Base-by-base conservation (phyloP, 192 early-diverging fungal species). In the Coemansia sp. region DNA sequence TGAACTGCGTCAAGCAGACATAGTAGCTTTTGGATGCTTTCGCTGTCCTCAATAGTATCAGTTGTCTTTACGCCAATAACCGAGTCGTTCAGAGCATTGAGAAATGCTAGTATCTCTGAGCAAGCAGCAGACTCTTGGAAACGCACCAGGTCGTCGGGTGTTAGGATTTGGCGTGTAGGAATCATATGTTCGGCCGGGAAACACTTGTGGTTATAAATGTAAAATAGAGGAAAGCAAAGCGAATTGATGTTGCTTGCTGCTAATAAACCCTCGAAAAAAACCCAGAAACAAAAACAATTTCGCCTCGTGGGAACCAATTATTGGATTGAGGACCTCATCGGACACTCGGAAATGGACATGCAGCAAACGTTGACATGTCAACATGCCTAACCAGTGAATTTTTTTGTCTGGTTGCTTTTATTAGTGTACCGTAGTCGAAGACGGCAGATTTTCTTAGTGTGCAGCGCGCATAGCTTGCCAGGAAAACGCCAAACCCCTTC, bases 111-210 rank as follows among this genome's bases (percentile, higher is more conserved):
- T 46, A 90, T 81, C n/a, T 84, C 86, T 9, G 68, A 64, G 75
- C 91, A 90, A 17, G 90, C 86, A 2, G 82, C 46, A 4, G 91
- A 92, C 19, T 77, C 73, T 29, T 89, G 82, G 79, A 95, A 98
- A 8, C 84, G 85, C 4, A 88, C 87, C 19, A 98, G 84, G 78
- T 98, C 94, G 5, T 93, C 91, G 58, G 89, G 89, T 11, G 94
- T 93, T 27, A 97, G 80, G 64, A 98, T 97, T 63, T 88, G 75
- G 21, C 76, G 68, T 2, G 39, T 19, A 0, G 81, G 81, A 34
- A 78, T 69, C 80, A 82, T 82, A 31, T 7, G 15, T 17, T 31
- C 12, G 58, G 4, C 39, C 11, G n/a, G 46, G n/a, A 46, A 48
- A 5, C 8, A 9, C 1, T 19, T 19, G 19, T 3, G 21, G 46